Base-by-base conservation (phyloP, 768 basidiomycete species). In the Leccinum longicurvipes region DNA sequence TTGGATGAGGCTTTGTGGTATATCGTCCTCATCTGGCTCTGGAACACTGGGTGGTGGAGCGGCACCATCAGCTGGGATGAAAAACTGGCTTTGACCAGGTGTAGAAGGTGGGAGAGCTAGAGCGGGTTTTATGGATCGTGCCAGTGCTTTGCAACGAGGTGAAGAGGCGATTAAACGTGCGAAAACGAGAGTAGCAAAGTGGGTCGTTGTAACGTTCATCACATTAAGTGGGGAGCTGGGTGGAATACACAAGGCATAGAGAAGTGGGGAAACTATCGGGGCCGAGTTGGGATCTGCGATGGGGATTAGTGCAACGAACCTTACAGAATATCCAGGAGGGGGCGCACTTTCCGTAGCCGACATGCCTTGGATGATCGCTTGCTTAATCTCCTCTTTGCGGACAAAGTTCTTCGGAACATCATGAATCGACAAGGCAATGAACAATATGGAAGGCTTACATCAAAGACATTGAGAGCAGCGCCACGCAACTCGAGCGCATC, bases 381-480 rank as follows among this genome's bases (percentile, higher is more conserved):
- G 77, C 50, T 79, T 77, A 55, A 88, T 79, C 53, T 89, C 86
- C 25, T 91, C 87, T 65, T 84, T 83, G 53, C 83, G 79, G 19
- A 86, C 85, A 69, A 90, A 90, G 65, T 90, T 91, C 89, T 87
- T 67, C 34, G 25, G 23, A 2, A 47, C 36, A 7, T 28, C 29
- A 60, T 60, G 39, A 61, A 54, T 23, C 7, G 42, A 21, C 8
- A 11, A n/a, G 15, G 27, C 4, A 8, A 10, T 10, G 19, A 44
- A 6, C 1, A 21, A 14, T n/a, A 47, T 15, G 14, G 42, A n/a
- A 25, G 5, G 63, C 70, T 66, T 58, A 94, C 93, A 77, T 95
- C 92, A 66, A 98, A 96, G 42, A 94, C 84, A 45, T 75, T 77
- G 9, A 89, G 82, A 2, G 92, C 93, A 0, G 87, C 86, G 3